Evolutionary conservation across 179 eudicot species (phyloP).

Genomic region (Silene vulgaris): DNA sequence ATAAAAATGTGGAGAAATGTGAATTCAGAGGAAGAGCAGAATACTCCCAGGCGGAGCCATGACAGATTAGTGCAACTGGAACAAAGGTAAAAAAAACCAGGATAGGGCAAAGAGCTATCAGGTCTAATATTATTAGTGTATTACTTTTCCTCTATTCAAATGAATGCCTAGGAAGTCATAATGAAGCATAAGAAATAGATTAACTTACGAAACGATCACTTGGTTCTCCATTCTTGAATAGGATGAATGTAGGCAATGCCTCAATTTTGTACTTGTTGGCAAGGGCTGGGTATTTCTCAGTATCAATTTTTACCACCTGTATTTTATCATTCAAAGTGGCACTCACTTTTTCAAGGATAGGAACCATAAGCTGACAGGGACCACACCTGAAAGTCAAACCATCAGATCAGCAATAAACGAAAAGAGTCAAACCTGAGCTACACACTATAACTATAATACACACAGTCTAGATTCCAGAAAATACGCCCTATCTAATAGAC

Average conservation of each 20-base stretch:
- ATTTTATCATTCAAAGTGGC: slow-evolving; percentile 57
- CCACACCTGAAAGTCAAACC: slow-evolving; percentile 65
- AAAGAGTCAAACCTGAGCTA: background rate
- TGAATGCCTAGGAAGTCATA: background rate
- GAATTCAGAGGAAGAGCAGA: background rate
- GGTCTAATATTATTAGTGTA: background rate
- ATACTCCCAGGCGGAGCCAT: background rate
- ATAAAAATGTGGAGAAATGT: background rate
- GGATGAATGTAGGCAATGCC: slow-evolving; percentile 91
- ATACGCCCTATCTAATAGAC: background rate
- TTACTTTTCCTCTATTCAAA: background rate
- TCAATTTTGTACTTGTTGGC: slow-evolving; percentile 71
- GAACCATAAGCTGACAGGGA: slow-evolving; percentile 94
- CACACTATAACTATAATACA: background rate
- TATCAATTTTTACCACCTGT: slow-evolving; percentile 87
- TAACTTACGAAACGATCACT: slow-evolving; percentile 85
- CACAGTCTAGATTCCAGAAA: background rate
- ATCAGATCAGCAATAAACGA: slow-evolving; percentile 1
- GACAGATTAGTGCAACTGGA: background rate
- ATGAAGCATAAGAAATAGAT: slow-evolving; percentile 10
- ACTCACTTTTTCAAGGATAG: slow-evolving; percentile 68
- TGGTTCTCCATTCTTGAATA: slow-evolving; percentile 78
- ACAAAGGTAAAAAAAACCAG: background rate
- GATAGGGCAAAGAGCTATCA: background rate
- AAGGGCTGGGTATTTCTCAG: slow-evolving; percentile 75